Conservation (phyloP, 495 filamentous ascomycete genomes). For the Aspergillus funiculosus region DNA sequence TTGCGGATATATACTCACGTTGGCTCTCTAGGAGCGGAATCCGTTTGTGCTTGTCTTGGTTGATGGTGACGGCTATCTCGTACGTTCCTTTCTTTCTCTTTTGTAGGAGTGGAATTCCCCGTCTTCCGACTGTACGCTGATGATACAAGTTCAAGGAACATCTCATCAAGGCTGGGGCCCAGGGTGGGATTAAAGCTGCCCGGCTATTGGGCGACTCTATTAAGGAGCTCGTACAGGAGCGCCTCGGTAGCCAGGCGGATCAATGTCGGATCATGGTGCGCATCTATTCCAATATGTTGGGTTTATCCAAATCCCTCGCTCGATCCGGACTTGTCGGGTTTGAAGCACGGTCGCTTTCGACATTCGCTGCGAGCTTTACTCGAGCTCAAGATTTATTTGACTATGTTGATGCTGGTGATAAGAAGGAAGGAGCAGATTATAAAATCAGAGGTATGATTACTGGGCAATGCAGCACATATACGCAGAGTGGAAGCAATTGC, state of each 20-base stretch:
- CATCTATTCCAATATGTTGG: constrained; percentile 53
- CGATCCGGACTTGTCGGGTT: constrained; percentile 43
- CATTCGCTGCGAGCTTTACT: constrained; percentile 55
- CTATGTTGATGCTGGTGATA: constrained; percentile 56
- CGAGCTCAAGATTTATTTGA: constrained; percentile 54
- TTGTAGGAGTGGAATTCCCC: neutral
- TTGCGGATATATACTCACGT: neutral
- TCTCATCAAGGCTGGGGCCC: constrained; percentile 43
- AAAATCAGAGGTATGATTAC: constrained; percentile 52
- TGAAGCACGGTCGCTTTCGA: constrained; percentile 48
- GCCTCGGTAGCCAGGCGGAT: constrained; percentile 43
- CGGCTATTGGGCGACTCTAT: constrained; percentile 47
- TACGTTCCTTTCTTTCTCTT: constrained; percentile 9
- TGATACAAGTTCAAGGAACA: constrained; percentile 48
- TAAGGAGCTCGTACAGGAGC: constrained; percentile 38
- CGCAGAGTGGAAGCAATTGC: too few relatives aligned
- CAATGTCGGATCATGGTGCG: constrained; percentile 56
- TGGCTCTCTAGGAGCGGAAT: constrained; percentile 46
- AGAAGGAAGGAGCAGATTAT: constrained; percentile 55
- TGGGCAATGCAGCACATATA: too few relatives aligned
- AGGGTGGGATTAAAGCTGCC: constrained; percentile 55
- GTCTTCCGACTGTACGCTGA: neutral
- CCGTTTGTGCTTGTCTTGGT: constrained; percentile 56
- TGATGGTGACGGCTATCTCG: constrained; percentile 57
- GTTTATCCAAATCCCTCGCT: constrained; percentile 46